phyloP scores from a whole-genome alignment of 2,329 filamentous ascomycete species.

The Fusarium chaquense region DNA sequence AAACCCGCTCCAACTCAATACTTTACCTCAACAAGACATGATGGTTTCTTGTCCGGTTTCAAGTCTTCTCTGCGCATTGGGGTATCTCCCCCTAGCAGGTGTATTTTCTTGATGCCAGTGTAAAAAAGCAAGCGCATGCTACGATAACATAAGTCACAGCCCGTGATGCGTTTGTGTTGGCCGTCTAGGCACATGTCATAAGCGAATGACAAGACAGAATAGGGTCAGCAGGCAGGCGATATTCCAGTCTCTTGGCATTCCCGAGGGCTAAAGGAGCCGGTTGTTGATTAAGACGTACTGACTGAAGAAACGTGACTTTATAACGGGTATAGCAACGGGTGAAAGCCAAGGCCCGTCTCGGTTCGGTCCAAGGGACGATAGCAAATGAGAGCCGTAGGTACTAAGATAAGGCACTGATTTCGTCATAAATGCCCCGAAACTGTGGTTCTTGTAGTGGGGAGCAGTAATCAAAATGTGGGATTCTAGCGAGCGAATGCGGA shows the following conservation, averaged over 20 bases:
- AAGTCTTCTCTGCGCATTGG: neutral
- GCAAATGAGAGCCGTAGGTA: slow-evolving; percentile 7
- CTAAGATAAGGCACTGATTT: slow-evolving; percentile 14
- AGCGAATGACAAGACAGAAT: slow-evolving; percentile 17
- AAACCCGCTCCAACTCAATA: slow-evolving; percentile 6
- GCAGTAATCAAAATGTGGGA: slow-evolving; percentile 14
- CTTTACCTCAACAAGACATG: neutral
- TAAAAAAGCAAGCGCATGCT: neutral
- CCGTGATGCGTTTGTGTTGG: slow-evolving; percentile 10
- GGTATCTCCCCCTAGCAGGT: neutral
- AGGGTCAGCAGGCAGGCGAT: slow-evolving; percentile 6
- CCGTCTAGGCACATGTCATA: slow-evolving; percentile 18
- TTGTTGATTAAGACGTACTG: slow-evolving; percentile 5
- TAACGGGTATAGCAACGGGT: slow-evolving; percentile 17
- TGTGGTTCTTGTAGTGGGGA: slow-evolving; percentile 42
- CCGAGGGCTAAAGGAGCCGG: slow-evolving; percentile 47
- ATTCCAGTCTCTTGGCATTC: slow-evolving; percentile 31
- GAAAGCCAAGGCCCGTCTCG: slow-evolving; percentile 37
- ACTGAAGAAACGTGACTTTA: neutral
- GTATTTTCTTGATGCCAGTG: neutral
- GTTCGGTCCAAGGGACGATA: slow-evolving; percentile 49
- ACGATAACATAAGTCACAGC: neutral
- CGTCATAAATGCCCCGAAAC: slow-evolving; percentile 38
- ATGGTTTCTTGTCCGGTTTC: neutral
- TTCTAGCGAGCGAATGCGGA: neutral